phyloP scores from a whole-genome alignment of 202 grass and related monocot genomes.

The Setaria viridis region DNA sequence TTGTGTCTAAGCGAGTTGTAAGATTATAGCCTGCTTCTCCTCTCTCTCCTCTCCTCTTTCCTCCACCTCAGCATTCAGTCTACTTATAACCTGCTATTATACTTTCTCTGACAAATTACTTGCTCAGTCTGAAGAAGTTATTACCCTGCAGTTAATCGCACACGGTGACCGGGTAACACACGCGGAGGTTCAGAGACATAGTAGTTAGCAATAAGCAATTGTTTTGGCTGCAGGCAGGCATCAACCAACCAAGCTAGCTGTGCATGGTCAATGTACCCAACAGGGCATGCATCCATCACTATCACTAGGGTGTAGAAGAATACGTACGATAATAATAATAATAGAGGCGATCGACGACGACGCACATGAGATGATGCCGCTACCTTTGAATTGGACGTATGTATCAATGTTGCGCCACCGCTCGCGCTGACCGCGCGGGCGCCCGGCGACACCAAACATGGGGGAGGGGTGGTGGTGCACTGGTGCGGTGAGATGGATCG shows the following conservation, averaged over 20 bases:
- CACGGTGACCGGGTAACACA: not conserved
- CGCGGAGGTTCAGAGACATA: not conserved
- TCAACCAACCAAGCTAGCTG: not conserved
- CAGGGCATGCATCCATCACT: not conserved
- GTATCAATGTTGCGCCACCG: conserved; percentile 32
- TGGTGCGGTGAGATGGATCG: not conserved
- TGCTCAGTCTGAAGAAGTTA: not conserved
- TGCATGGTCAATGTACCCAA: conserved; percentile 10
- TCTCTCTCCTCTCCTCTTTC: too few species aligned
- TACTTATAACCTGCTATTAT: too few species aligned
- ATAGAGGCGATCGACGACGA: conserved; percentile 10
- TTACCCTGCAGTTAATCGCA: not conserved
- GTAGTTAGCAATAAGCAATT: not conserved
- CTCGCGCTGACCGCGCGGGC: conserved; percentile 14
- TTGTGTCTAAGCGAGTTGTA: too few species aligned
- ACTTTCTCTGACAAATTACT: not conserved
- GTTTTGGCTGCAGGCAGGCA: not conserved
- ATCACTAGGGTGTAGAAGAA: not conserved
- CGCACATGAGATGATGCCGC: conserved; percentile 45
- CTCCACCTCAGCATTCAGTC: too few species aligned
- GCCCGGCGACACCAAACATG: conserved; percentile 6
- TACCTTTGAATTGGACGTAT: too few species aligned
- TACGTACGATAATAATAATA: conserved; percentile 11
- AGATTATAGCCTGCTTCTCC: too few species aligned
- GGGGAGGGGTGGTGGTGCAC: not conserved